phyloP scores from a whole-genome alignment of 1,284 basidiomycete species.

The Coniferiporia sulphurascens region DNA sequence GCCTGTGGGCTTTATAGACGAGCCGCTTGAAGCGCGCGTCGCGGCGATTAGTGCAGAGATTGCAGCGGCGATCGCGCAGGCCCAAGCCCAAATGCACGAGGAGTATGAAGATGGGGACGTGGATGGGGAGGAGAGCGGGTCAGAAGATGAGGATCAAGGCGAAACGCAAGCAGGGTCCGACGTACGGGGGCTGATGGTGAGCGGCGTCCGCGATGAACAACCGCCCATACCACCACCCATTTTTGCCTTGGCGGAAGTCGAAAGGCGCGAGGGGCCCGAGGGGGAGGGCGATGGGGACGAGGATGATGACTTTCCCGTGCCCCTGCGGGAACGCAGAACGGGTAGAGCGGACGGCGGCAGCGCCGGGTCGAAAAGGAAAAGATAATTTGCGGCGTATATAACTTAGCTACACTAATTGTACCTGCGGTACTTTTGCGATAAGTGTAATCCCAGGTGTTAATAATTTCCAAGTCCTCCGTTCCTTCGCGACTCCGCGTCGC shows the following conservation, averaged over 20 bases:
- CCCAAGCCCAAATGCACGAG: conserved; percentile 24
- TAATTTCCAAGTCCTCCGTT: too few relatives aligned
- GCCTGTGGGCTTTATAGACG: conserved; percentile 23
- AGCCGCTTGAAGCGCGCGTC: conserved; percentile 54
- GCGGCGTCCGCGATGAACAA: conserved; percentile 14
- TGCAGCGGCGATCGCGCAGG: conserved; percentile 65
- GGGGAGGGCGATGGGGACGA: conserved; percentile 41
- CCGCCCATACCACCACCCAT: background rate
- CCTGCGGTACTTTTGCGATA: background rate
- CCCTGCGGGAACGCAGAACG: conserved; percentile 44
- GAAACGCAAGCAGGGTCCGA: conserved; percentile 33
- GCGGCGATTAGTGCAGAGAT: conserved; percentile 71
- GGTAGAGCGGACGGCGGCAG: background rate
- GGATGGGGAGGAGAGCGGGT: conserved; percentile 30
- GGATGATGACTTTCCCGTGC: conserved; percentile 60
- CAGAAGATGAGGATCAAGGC: conserved; percentile 13
- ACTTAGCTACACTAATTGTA: background rate
- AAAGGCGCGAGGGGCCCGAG: too few relatives aligned
- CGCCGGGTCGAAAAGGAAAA: conserved; percentile 47
- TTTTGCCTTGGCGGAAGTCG: conserved; percentile 9
- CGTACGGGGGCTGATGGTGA: conserved; percentile 14
- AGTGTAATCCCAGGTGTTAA: background rate
- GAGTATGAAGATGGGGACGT: conserved; percentile 19
- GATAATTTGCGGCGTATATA: conserved; percentile 27
- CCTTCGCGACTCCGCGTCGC: too few relatives aligned